phyloP scores from a whole-genome alignment of 345 rosid genomes.

The Sapria himalayana region DNA sequence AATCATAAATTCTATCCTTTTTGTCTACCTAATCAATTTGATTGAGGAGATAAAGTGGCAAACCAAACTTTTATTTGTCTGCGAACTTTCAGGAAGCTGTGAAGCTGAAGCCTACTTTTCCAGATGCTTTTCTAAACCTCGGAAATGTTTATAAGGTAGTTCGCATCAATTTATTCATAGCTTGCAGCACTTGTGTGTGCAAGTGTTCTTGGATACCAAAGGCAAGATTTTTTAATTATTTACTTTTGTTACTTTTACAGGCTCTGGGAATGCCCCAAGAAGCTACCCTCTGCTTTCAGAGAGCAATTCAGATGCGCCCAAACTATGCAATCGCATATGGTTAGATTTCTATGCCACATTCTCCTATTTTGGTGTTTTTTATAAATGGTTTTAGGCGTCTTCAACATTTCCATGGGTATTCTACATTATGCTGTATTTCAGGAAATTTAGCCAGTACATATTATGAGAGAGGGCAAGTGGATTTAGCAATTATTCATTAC shows the following conservation, averaged over 20 bases:
- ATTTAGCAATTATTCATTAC: constrained; percentile 68
- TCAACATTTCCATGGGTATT: neutral
- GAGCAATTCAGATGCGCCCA: constrained; percentile 68
- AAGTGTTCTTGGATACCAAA: too few species aligned
- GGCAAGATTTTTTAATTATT: constrained; percentile 17
- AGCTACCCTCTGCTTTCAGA: constrained; percentile 81
- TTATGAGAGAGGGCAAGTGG: constrained; percentile 79
- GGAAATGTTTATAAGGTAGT: constrained; percentile 97
- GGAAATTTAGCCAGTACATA: constrained; percentile 79
- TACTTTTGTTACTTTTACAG: constrained; percentile 40
- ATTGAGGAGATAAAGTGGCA: too few species aligned
- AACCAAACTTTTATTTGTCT: too few species aligned
- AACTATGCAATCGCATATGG: constrained; percentile 73
- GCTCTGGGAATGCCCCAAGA: constrained; percentile 88
- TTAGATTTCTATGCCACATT: constrained; percentile 14
- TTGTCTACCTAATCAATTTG: neutral
- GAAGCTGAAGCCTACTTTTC: constrained; percentile 67
- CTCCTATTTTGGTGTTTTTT: neutral
- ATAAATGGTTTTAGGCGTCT: neutral
- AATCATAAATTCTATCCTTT: neutral
- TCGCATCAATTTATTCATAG: too few species aligned
- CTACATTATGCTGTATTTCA: constrained; percentile 7
- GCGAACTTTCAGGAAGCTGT: constrained; percentile 64
- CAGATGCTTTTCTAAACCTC: constrained; percentile 90
- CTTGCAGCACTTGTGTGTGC: too few species aligned